phyloP scores from a whole-genome alignment of 331 rosid genomes.

The Rhamnella rubrinervis region DNA sequence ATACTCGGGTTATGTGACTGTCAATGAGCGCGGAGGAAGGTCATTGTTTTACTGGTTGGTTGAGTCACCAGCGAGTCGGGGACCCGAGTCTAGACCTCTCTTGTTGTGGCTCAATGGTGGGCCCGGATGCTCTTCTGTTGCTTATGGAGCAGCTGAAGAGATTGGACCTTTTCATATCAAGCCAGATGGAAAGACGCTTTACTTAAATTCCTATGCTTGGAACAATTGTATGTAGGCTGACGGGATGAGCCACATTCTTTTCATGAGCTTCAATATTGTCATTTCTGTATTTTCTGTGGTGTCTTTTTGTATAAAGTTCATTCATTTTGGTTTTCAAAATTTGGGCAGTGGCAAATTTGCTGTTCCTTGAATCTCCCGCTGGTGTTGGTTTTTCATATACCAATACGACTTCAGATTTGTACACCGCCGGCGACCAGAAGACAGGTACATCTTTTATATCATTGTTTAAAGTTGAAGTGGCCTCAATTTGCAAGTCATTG shows the following conservation, averaged over 20 bases:
- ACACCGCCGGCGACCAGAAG: slow-evolving; percentile 75
- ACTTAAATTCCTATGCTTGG: slow-evolving; percentile 87
- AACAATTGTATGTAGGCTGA: slow-evolving; percentile 61
- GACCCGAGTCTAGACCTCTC: slow-evolving; percentile 67
- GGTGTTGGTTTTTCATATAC: slow-evolving; percentile 95
- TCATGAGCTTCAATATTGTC: not conserved
- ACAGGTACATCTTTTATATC: slow-evolving; percentile 53
- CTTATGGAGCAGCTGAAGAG: slow-evolving; percentile 95
- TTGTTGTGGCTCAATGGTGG: slow-evolving; percentile 98
- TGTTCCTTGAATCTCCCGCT: slow-evolving; percentile 94
- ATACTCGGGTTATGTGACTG: slow-evolving; percentile 88
- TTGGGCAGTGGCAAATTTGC: slow-evolving; percentile 81
- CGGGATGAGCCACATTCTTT: not conserved
- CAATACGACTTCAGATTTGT: slow-evolving; percentile 72
- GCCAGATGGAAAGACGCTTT: slow-evolving; percentile 82
- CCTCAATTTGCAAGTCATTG: slow-evolving; percentile 7
- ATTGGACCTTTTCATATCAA: slow-evolving; percentile 83
- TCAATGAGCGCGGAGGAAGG: slow-evolving; percentile 69
- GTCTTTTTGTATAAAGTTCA: not conserved
- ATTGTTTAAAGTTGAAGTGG: not conserved
- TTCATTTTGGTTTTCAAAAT: slow-evolving; percentile 17
- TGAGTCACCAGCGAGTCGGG: slow-evolving; percentile 61
- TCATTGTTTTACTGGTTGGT: slow-evolving; percentile 91
- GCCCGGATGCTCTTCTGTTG: slow-evolving; percentile 97
- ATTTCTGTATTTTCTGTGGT: not conserved